Conservation (phyloP, 345 rosid species). For the Gossypium anomalum region DNA sequence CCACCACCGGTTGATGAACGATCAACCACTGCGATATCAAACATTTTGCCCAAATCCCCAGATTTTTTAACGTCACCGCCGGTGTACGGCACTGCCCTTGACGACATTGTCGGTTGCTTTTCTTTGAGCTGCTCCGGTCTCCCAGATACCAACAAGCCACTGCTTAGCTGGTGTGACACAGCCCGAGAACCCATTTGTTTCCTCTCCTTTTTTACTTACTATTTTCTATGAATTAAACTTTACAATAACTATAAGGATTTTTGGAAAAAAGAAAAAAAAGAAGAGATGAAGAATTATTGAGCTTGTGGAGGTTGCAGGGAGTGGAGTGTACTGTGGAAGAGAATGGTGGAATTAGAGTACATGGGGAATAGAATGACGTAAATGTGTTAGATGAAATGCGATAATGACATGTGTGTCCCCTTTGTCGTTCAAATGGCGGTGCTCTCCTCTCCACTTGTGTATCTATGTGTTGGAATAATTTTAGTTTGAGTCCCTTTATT, state of each 20-base stretch:
- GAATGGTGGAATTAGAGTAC: neutral
- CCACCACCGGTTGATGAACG: slow-evolving; percentile 30
- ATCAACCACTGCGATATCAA: slow-evolving; percentile 62
- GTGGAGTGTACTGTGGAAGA: slow-evolving; percentile 22
- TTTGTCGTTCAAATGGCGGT: slow-evolving; percentile 13
- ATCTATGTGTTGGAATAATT: too few species aligned
- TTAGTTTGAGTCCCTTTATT: too few species aligned
- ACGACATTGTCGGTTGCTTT: slow-evolving; percentile 71
- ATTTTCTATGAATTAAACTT: neutral
- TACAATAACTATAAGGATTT: neutral
- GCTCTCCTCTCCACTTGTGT: neutral
- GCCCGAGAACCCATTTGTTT: slow-evolving; percentile 56
- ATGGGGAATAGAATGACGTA: slow-evolving; percentile 24
- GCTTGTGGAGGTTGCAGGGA: slow-evolving; percentile 8
- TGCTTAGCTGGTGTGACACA: slow-evolving; percentile 83
- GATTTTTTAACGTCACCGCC: slow-evolving; percentile 93
- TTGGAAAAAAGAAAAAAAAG: slow-evolving; percentile 5
- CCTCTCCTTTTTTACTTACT: neutral
- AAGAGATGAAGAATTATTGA: slow-evolving; percentile 11
- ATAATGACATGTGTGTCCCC: slow-evolving; percentile 29
- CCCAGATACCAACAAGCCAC: slow-evolving; percentile 76
- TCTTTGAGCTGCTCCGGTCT: slow-evolving; percentile 63
- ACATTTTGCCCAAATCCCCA: slow-evolving; percentile 92
- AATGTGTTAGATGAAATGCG: neutral
- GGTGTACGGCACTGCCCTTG: slow-evolving; percentile 79